Conservation (phyloP, 2,329 filamentous ascomycete species). For the Lachnellula willkommii region DNA sequence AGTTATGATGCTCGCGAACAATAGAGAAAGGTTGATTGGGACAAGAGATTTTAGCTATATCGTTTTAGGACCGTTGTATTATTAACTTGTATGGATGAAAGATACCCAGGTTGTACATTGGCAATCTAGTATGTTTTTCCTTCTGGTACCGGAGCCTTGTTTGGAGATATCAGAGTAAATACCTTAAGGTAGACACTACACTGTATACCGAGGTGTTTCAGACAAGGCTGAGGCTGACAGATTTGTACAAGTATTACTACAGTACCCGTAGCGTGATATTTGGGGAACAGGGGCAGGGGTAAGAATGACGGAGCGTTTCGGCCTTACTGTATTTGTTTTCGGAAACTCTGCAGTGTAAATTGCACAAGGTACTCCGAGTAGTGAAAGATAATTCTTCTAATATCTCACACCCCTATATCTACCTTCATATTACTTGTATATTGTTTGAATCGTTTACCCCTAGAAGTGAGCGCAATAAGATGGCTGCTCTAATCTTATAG, state of each 20-base stretch:
- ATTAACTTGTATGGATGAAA: background rate
- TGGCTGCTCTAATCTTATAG: constrained; percentile 6
- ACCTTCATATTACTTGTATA: background rate
- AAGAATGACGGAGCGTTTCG: background rate
- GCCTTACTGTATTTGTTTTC: background rate
- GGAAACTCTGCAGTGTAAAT: background rate
- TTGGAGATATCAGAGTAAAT: background rate
- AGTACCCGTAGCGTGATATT: background rate
- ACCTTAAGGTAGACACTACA: too few relatives aligned
- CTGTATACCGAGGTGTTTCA: background rate
- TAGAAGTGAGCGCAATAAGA: background rate
- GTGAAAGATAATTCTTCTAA: background rate
- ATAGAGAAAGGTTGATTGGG: too few relatives aligned
- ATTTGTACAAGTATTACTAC: too few relatives aligned
- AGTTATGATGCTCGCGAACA: background rate
- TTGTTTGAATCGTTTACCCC: too few relatives aligned
- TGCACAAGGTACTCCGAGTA: background rate
- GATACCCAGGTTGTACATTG: background rate
- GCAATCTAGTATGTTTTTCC: background rate
- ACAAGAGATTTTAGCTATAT: background rate
- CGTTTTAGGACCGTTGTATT: too few relatives aligned
- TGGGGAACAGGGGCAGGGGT: background rate
- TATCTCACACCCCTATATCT: background rate
- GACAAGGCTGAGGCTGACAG: background rate
- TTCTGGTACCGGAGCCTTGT: background rate